Conservation (phyloP, 495 filamentous ascomycete species). For the Hypoxylon trugodes region DNA sequence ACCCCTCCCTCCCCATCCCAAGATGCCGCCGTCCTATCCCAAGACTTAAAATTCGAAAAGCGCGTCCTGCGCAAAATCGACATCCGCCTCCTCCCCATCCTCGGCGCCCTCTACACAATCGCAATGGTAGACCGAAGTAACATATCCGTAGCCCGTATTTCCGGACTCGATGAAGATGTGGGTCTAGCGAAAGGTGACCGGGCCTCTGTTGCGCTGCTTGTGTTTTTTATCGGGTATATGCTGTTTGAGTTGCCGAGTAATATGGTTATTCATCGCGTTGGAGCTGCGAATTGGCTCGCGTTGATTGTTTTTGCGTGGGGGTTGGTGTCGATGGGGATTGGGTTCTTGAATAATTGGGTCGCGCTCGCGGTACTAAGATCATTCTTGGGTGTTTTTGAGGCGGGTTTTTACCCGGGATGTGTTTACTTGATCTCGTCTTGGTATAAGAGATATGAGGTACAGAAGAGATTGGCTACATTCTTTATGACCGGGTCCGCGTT, state of each 20-base stretch:
- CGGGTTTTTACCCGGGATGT: slow-evolving; percentile 68
- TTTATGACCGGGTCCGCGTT: slow-evolving; percentile 68
- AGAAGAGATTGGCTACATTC: slow-evolving; percentile 65
- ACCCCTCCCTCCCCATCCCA: background rate
- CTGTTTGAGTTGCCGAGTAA: slow-evolving; percentile 67
- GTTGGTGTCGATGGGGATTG: slow-evolving; percentile 63
- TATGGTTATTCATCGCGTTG: slow-evolving; percentile 68
- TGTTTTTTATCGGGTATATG: slow-evolving; percentile 54
- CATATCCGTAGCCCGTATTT: slow-evolving; percentile 51
- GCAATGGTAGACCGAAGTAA: slow-evolving; percentile 47
- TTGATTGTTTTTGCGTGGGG: slow-evolving; percentile 67
- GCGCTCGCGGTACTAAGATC: slow-evolving; percentile 62
- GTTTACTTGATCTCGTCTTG: slow-evolving; percentile 69
- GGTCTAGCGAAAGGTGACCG: slow-evolving; percentile 26
- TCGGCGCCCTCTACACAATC: slow-evolving; percentile 48
- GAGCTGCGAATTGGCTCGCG: slow-evolving; percentile 67
- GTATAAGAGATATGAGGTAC: slow-evolving; percentile 68
- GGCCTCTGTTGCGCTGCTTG: slow-evolving; percentile 59
- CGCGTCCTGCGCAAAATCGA: slow-evolving; percentile 70
- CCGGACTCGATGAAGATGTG: slow-evolving; percentile 57
- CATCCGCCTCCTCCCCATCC: slow-evolving; percentile 65
- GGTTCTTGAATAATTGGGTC: slow-evolving; percentile 61
- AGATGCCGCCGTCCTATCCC: background rate
- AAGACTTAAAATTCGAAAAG: slow-evolving; percentile 34
- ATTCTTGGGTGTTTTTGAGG: slow-evolving; percentile 65